A percentile compares a stretch with the other conserved stretches of the same genome.
Evolutionary conservation across 2,329 filamentous ascomycete genomes (phyloP).

Genomic region (Aspergillus ustus): DNA sequence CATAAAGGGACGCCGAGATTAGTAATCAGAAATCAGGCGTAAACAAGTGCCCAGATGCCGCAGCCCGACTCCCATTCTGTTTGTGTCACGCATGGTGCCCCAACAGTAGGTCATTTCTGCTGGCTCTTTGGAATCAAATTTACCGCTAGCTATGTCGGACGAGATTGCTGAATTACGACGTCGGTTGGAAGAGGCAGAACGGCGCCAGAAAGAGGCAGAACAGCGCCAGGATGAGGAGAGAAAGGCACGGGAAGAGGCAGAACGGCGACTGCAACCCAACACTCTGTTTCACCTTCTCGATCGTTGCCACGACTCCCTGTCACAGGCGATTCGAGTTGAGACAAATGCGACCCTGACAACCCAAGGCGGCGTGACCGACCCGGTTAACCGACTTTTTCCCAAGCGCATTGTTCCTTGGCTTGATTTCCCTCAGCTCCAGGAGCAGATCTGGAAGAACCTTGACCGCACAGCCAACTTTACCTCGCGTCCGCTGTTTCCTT

Average conservation of each 20-base stretch:
- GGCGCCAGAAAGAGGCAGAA: conserved; percentile 17
- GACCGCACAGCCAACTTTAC: conserved; percentile 20
- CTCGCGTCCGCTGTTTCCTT: conserved; percentile 25
- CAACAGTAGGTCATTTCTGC: no score
- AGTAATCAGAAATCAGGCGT: no score
- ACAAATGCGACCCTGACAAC: conserved; percentile 29
- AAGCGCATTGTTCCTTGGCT: conserved; percentile 27
- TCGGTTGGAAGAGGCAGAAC: conserved; percentile 3
- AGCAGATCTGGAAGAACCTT: conserved; percentile 29
- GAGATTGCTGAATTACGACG: neutral
- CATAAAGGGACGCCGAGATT: no score
- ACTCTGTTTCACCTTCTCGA: conserved; percentile 29
- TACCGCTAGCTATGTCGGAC: neutral
- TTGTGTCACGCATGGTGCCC: no score
- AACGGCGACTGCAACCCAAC: conserved; percentile 23
- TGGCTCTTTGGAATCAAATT: no score
- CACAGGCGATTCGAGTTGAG: conserved; percentile 25
- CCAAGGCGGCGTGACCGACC: conserved; percentile 28
- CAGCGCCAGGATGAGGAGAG: no score
- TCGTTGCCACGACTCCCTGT: conserved; percentile 28
- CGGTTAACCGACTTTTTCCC: conserved; percentile 25
- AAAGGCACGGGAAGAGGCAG: no score
- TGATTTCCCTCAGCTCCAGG: conserved; percentile 29
- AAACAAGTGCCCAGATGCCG: no score
- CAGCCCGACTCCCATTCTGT: no score